These are phyloP conservation scores for Aspergillus glaucus DNA, from an alignment of 2,329 filamentous ascomycete species.

Conservation along the genomic window DNA sequence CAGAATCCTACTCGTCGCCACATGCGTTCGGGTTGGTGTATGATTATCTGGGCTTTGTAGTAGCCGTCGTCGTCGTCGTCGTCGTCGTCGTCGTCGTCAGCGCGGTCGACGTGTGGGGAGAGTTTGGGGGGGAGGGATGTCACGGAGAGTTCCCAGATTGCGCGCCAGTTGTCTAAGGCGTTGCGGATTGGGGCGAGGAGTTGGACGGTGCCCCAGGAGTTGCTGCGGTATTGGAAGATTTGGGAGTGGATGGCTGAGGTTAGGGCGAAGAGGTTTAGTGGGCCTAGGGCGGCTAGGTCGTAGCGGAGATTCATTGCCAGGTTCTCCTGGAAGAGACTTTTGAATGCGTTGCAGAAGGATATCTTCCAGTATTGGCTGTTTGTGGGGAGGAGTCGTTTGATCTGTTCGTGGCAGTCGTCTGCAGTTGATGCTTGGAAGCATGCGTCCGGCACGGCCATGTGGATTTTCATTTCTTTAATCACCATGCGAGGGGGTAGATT, in stretches of 20 bases:
- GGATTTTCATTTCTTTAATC: constrained; percentile 35
- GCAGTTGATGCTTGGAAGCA: constrained; percentile 33
- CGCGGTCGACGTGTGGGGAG: not conserved
- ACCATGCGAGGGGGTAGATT: constrained; percentile 37
- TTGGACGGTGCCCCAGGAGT: constrained; percentile 21
- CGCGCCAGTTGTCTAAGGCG: constrained; percentile 19
- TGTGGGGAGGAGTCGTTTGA: constrained; percentile 10
- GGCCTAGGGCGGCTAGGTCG: constrained; percentile 13
- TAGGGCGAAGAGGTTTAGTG: constrained; percentile 21
- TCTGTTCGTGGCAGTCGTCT: constrained; percentile 11
- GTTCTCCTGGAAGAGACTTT: constrained; percentile 13
- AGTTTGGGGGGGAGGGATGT: not conserved
- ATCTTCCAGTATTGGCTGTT: constrained; percentile 13
- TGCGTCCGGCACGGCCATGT: constrained; percentile 28
- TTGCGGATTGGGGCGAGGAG: constrained; percentile 26
- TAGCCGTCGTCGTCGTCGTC: constrained; percentile 7
- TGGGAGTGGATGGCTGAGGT: constrained; percentile 19
- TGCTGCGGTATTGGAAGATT: constrained; percentile 33
- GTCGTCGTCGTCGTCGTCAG: not conserved
- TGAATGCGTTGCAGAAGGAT: constrained; percentile 15
- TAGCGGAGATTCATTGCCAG: constrained; percentile 5
- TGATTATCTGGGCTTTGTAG: constrained; percentile 2
- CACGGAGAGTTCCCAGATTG: constrained; percentile 15
- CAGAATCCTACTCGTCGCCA: constrained; percentile 33
- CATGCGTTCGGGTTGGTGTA: constrained; percentile 15